These are phyloP conservation scores for Naganishia liquefaciens DNA, from an alignment of 1,284 basidiomycete species.

Conservation along the genomic window DNA sequence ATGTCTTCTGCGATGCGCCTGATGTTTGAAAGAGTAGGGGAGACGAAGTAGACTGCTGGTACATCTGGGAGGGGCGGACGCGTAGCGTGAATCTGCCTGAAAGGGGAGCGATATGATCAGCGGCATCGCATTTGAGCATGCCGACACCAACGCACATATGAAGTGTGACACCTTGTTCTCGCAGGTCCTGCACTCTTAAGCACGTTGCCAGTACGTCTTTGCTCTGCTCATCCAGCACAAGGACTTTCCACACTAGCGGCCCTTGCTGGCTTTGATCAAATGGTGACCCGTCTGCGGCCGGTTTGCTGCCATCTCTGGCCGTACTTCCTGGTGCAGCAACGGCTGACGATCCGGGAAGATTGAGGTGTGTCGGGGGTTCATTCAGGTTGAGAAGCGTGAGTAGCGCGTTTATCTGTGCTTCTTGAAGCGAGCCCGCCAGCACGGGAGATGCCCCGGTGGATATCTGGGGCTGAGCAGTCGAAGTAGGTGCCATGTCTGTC, in stretches of 20 bases:
- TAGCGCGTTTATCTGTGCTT: conserved; percentile 56
- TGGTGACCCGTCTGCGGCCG: conserved; percentile 35
- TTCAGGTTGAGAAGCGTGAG: conserved; percentile 58
- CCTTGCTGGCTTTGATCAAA: conserved; percentile 55
- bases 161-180: conserved; percentile 93
- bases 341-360: conserved; percentile 31
- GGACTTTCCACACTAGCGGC: conserved; percentile 92
- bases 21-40: conserved; percentile 84
- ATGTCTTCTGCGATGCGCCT: conserved; percentile 77
- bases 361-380: conserved; percentile 36
- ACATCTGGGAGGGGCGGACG: conserved; percentile 91
- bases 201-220: conserved; percentile 96
- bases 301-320: conserved; percentile 1
- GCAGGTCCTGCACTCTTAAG: conserved; percentile 89
- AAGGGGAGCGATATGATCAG: background rate
- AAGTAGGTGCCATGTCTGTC: conserved; percentile 6
- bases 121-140: conserved; percentile 1
- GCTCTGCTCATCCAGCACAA: conserved; percentile 90
- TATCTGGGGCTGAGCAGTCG: background rate
- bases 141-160: conserved; percentile 72
- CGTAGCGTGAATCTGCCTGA: conserved; percentile 83
- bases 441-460: conserved; percentile 8
- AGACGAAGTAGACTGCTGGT: conserved; percentile 95
- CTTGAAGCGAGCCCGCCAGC: conserved; percentile 48
- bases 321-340: conserved; percentile 40